A percentile compares a stretch with the other conserved stretches of the same genome.
Evolutionary conservation across 208 protist species (phyloP).

Genomic region (Acanthamoeba culbertsoni): DNA sequence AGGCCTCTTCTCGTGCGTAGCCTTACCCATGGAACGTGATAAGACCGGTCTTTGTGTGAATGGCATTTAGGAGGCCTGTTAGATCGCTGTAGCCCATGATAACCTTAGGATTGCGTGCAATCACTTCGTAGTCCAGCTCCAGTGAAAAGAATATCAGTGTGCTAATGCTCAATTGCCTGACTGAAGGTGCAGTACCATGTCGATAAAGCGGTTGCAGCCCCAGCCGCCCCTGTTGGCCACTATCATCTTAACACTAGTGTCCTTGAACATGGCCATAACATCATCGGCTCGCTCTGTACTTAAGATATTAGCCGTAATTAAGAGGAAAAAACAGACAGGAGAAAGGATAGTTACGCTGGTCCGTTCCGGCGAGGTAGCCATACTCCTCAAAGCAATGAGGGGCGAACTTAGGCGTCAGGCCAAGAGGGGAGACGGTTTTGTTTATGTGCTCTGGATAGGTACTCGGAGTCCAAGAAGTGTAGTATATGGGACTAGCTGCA

Average conservation of each 20-base stretch:
- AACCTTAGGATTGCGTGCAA: constrained; percentile 39
- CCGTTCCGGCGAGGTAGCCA: constrained; percentile 25
- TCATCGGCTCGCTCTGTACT: constrained; percentile 15
- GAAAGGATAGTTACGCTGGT: neutral
- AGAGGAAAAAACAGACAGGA: neutral
- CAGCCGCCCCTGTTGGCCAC: constrained; percentile 33
- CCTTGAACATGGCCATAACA: constrained; percentile 42
- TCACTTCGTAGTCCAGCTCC: constrained; percentile 28
- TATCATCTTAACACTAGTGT: constrained; percentile 45
- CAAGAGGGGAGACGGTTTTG: neutral
- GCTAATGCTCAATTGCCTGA: neutral
- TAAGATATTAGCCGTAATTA: neutral
- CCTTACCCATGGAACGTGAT: constrained; percentile 45
- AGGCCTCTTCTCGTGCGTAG: neutral
- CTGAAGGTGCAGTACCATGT: constrained; percentile 14
- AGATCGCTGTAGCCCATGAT: constrained; percentile 57
- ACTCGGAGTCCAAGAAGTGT: neutral
- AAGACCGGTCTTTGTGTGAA: constrained; percentile 42
- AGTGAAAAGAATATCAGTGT: neutral
- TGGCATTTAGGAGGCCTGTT: constrained; percentile 29
- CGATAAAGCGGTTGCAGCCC: constrained; percentile 51
- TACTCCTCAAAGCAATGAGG: constrained; percentile 42
- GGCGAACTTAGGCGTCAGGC: constrained; percentile 15
- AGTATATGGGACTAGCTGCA: constrained; percentile 38
- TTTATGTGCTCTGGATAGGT: neutral